These are phyloP conservation scores for Rosellinia necatrix DNA, from an alignment of 2,329 filamentous ascomycete genomes.

Conservation along the genomic window DNA sequence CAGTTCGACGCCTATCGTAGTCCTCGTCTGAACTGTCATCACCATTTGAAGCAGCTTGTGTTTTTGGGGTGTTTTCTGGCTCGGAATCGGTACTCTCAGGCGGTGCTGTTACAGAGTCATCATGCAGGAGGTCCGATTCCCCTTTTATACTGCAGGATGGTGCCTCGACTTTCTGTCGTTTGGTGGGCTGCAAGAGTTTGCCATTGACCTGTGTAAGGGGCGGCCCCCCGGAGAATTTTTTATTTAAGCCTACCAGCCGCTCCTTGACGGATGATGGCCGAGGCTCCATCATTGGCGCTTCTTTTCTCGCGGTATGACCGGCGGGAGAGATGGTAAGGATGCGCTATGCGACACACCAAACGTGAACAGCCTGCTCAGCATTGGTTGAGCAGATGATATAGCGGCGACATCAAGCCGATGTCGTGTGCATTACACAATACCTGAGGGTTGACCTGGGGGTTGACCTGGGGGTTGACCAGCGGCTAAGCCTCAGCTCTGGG, in stretches of 20 bases:
- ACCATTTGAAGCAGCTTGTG: conserved; percentile 9
- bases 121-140: conserved; percentile 22
- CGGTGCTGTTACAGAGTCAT: conserved; percentile 32
- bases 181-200: conserved; percentile 3
- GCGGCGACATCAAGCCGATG: not conserved
- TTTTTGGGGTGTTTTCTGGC: conserved; percentile 18
- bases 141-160: conserved; percentile 21
- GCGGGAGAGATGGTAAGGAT: not conserved
- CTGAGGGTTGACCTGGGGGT: not conserved
- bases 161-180: conserved; percentile 1
- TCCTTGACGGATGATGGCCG: not conserved
- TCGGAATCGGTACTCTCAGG: conserved; percentile 37
- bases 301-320: not conserved
- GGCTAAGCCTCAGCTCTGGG: not conserved
- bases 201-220: conserved; percentile 25
- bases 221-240: conserved; percentile 3
- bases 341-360: not conserved
- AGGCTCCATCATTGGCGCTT: conserved; percentile 9
- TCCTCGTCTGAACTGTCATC: conserved; percentile 32
- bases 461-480: too few species aligned
- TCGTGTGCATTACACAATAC: not conserved
- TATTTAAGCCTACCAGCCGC: conserved; percentile 27
- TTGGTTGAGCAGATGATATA: not conserved
- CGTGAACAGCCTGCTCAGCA: not conserved
- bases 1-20: conserved; percentile 36